Base-by-base conservation (phyloP, 768 basidiomycete species). In the Naganishia friedmannii region DNA sequence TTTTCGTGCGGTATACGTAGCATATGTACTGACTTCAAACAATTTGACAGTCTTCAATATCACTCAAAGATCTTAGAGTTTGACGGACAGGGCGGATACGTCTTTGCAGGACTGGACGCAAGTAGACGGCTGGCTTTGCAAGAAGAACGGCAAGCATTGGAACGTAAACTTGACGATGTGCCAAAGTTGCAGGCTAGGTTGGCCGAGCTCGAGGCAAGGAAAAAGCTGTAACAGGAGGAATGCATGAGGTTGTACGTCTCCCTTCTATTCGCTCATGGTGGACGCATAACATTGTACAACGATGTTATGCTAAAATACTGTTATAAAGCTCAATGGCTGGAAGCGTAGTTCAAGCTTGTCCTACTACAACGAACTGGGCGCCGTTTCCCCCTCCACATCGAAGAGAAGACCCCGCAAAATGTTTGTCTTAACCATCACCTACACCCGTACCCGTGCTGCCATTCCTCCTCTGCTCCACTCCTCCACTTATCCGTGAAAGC, bases 41-140 rank as follows among this genome's bases (percentile, higher is more conserved):
- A 7, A 1, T 28, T 45, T 39, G 48, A 17, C 4, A 69, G 68
- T n/a, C 32, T 69, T 74, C 81, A 80, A 70, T 82, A 93, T 77
- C 93, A 95, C 77, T 86, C 88, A 9, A 87, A 89, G 77, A 92
- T 95, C 68, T 82, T 95, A 72, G 91, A 94, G 77, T 93, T 91
- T 77, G 92, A 97, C 75, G 95, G 95, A 8, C 89, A 91, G 80
- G 95, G 95, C 39, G 91, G 91, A 71, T 97, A 97, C 82, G 87
- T 93, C 23, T 99, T 97, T 81, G 92, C 92, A 28, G 88, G 90
- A 77, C 83, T 98, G 42, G 90, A 97, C 77, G 90, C 92, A 21
- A 91, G 94, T 82, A 90, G 88, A 80, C 87, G 95, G 12, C 84
- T 96, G 60, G 91, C 89, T 0, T 83, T 97, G 53, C 93, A 96